Conservation (phyloP, 2,329 filamentous ascomycete species). For the Scorias spongiosa region DNA sequence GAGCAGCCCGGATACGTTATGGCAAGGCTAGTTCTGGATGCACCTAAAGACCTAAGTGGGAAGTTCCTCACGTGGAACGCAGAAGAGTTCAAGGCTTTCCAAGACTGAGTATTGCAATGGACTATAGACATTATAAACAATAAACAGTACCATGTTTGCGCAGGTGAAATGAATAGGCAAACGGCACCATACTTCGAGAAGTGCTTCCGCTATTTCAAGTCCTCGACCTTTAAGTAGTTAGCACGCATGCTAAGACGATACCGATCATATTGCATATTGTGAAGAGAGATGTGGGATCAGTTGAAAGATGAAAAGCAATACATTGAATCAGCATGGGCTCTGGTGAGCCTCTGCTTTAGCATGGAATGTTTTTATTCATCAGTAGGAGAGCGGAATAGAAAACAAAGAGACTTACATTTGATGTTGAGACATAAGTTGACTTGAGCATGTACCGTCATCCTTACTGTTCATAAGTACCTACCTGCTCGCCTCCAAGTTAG, state of each 20-base stretch:
- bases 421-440: too few relatives aligned
- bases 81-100: constrained; percentile 18
- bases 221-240: too few relatives aligned
- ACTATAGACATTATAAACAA: neutral
- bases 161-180: too few relatives aligned
- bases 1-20: constrained; percentile 80
- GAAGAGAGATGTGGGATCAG: constrained; percentile 35
- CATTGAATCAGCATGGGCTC: constrained; percentile 48
- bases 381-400: constrained; percentile 25
- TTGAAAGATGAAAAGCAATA: constrained; percentile 74
- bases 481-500: neutral
- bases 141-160: too few relatives aligned
- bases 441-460: too few relatives aligned
- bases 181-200: too few relatives aligned
- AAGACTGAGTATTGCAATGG: constrained; percentile 8
- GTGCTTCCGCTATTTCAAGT: too few relatives aligned
- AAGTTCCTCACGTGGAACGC: constrained; percentile 50
- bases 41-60: constrained; percentile 54
- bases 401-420: constrained; percentile 6
- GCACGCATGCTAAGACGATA: too few relatives aligned
- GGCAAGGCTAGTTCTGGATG: constrained; percentile 56
- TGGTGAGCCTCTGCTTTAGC: constrained; percentile 55
- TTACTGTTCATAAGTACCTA: neutral
- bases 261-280: neutral
- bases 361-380: constrained; percentile 60